Base-by-base conservation (phyloP, 2,329 filamentous ascomycete species). In the Trichoderma citrinoviride region DNA sequence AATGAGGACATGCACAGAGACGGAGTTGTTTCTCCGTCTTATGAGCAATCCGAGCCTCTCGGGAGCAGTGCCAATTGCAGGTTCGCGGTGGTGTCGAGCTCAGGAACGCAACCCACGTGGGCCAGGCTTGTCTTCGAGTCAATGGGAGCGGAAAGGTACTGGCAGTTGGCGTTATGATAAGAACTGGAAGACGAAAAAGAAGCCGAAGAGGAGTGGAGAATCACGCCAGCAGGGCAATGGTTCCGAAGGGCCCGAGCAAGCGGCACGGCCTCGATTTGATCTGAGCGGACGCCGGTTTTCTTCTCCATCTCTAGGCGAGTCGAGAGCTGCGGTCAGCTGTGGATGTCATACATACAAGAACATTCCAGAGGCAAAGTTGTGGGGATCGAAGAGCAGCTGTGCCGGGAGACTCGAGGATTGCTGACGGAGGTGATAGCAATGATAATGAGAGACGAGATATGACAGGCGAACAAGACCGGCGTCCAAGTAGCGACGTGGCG, bases 351-450 rank as follows among this genome's bases (percentile, higher is more conserved):
- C 43, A 25, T 41, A 33, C 15, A 44, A 44, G 58, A 40, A 46
- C 58, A 62, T 62, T 54, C 58, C 58, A 62, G 47, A 62, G 58
- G 58, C 58, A 62, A 62, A 62, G 40, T 62, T 62, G 58, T 62
- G 58, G 58, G 40, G 55, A 46, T 33, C 55, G 8, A 56, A 46
- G 41, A 23, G 37, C 40, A 54, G 40, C 40, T 17, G 47, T 25
- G 29, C 41, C 43, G 47, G 43, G 21, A 47, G 33, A 37, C 12
- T 37, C 33, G 33, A 37, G 33, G 12, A 44, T 44, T 21, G 43
- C 47, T 27, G 58, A 43, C 29, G 44, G 21, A 49, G 43, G 46
- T 7, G 33, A 43, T 53, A 23, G 7, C n/a, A n/a, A 14, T 37
- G 7, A 3, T 27, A 14, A 37, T 14, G 33, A 37, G 33, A 37